These are phyloP conservation scores for Rhodotorula sp. DNA, from an alignment of 1,284 basidiomycete genomes.

Conservation along the genomic window DNA sequence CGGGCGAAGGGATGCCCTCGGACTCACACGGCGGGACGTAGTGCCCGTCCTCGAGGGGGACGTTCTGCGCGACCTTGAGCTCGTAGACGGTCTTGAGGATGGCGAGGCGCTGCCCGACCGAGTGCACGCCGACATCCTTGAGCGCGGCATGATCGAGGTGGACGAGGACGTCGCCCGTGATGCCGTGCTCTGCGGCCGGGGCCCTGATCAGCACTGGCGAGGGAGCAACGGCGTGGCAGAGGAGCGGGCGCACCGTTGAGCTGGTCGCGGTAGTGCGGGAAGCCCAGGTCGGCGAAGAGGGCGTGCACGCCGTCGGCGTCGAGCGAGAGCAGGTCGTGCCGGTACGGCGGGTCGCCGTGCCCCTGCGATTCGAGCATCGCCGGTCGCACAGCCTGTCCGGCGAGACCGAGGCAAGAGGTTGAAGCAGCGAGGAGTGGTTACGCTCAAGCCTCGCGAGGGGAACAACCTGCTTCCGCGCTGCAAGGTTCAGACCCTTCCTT, in stretches of 20 bases:
- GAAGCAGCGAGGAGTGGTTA: not conserved
- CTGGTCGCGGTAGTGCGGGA: slow-evolving; percentile 71
- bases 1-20: too few relatives aligned
- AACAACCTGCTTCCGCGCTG: too few relatives aligned
- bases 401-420: not conserved
- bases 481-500: too few relatives aligned
- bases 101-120: slow-evolving; percentile 77
- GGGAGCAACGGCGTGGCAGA: not conserved
- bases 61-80: slow-evolving; percentile 75
- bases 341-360: slow-evolving; percentile 5
- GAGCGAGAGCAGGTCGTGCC: slow-evolving; percentile 67
- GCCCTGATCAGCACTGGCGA: not conserved
- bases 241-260: slow-evolving; percentile 57
- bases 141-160: slow-evolving; percentile 77
- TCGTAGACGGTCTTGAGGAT: slow-evolving; percentile 88
- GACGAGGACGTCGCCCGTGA: slow-evolving; percentile 82
- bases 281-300: slow-evolving; percentile 72
- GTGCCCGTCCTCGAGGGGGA: slow-evolving; percentile 79
- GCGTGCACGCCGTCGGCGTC: slow-evolving; percentile 75
- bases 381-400: not conserved
- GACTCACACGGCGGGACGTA: slow-evolving; percentile 67
- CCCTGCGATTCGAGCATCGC: slow-evolving; percentile 14
- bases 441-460: not conserved
- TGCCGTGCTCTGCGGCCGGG: slow-evolving; percentile 76
- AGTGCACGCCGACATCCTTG: slow-evolving; percentile 78